phyloP scores from a whole-genome alignment of 495 filamentous ascomycete species.

The Wilcoxina mikolae region DNA sequence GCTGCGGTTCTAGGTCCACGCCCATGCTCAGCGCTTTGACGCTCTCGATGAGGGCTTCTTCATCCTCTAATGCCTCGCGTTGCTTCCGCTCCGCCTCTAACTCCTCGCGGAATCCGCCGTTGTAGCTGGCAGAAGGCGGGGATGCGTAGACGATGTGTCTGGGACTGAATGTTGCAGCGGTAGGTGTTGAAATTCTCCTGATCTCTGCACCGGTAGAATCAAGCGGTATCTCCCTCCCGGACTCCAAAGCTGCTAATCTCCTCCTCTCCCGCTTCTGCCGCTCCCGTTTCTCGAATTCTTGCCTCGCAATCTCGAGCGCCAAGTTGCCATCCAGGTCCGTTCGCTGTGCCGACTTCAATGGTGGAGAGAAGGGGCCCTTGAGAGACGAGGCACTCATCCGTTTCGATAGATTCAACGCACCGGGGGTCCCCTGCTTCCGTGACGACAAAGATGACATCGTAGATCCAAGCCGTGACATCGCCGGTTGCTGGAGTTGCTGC shows the following conservation, averaged over 20 bases:
- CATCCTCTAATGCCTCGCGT: constrained; percentile 4
- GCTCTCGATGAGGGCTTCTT: constrained; percentile 3
- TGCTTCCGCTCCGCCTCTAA: background rate
- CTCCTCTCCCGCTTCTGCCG: constrained; percentile 15
- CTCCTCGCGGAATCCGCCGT: background rate
- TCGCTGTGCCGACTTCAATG: constrained; percentile 2
- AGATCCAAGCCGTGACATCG: too few species aligned
- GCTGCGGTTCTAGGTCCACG: background rate
- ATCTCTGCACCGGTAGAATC: constrained; percentile 24
- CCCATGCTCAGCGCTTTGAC: constrained; percentile 4
- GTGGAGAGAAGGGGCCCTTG: constrained; percentile 19
- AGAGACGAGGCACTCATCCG: constrained; percentile 11
- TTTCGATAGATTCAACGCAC: constrained; percentile 13
- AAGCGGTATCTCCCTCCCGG: constrained; percentile 13
- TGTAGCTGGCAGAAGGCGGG: background rate
- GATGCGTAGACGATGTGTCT: background rate
- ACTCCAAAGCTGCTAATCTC: constrained; percentile 10
- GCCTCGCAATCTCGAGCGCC: constrained; percentile 22
- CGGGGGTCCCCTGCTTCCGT: constrained; percentile 8
- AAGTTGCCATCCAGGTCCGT: constrained; percentile 1
- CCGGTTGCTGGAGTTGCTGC: background rate
- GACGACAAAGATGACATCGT: background rate
- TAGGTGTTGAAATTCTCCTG: constrained; percentile 14
- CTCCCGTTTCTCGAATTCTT: constrained; percentile 26
- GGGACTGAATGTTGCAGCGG: background rate